Base-by-base conservation (phyloP, 352 stramenopile genomes). In the Phytophthora rubi region DNA sequence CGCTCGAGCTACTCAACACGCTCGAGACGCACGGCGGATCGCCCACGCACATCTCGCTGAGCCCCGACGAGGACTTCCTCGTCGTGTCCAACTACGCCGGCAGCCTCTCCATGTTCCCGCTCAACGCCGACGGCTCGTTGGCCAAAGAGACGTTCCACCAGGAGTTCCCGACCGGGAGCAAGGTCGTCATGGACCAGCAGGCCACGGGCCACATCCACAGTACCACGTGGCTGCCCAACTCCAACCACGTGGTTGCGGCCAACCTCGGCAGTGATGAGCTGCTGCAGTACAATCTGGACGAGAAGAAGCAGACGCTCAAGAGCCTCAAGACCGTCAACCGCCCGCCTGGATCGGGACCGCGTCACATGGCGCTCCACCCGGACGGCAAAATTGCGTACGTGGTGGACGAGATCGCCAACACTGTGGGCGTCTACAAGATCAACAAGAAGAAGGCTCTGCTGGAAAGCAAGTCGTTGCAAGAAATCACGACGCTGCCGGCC, bases 241-340 rank as follows among this genome's bases (percentile, higher is more conserved):
- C 75, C 6, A 77, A 73, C 1, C 70, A 71, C 56, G 62, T 90
- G 26, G 70, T 89, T 4, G 80, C 71, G 15, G 75, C 83, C 4
- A 87, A 93, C 47, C 62, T 91, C 0, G 85, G 83, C n/a, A 91
- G 79, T 59, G 83, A 93, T 59, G 73, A 83, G 26, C 57, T 93
- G 23, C 64, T 76, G 53, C 80, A 90, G 51, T 90, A 75, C 64
- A 75, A 68, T 5, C 59, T 93, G 21, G 54, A 90, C 30, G 53
- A 49, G 13, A 63, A 62, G 13, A 77, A 72, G 18, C 76, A 82
- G 59, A 85, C 68, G 56, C 59, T 88, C 2, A 60, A 77, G 58
- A 73, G 49, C 21, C 47, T 73, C 16, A 51, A 53, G 44, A 53
- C 71, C 2, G 63, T 81, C 8, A 70, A 71, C 4, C 65, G 68